phyloP scores from a whole-genome alignment of 73 alveolate species.

The Paramecium primaurelia region DNA sequence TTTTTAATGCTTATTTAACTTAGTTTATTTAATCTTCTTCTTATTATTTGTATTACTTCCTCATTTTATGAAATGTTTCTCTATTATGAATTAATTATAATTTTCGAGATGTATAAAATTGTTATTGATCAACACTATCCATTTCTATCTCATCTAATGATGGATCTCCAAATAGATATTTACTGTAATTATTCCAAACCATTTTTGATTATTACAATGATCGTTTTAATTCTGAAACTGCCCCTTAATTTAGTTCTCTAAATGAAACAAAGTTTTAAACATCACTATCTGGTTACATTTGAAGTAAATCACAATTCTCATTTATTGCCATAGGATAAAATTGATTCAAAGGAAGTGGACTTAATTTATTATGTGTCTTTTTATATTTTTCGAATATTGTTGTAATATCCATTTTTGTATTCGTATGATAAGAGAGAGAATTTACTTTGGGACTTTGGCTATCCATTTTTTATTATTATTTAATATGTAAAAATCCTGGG shows the following conservation, averaged over 20 bases:
- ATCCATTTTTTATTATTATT: neutral
- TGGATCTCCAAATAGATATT: neutral
- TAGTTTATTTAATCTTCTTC: neutral
- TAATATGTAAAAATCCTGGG: neutral
- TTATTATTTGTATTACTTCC: neutral
- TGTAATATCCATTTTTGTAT: neutral
- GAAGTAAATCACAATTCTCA: neutral
- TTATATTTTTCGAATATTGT: neutral
- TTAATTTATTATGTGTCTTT: neutral
- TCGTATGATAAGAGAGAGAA: neutral
- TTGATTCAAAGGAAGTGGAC: constrained; percentile 9
- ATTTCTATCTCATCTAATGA: neutral
- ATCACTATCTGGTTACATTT: neutral
- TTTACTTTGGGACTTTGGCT: neutral
- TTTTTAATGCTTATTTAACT: neutral
- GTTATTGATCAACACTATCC: neutral
- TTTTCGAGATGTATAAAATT: neutral
- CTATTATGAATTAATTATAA: constrained; percentile 1
- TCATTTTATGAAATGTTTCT: neutral
- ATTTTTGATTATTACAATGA: neutral
- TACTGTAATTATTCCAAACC: constrained; percentile 50
- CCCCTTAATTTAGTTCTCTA: neutral
- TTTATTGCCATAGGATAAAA: neutral
- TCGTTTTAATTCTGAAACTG: constrained; percentile 44
- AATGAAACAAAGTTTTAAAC: neutral